phyloP scores from a whole-genome alignment of 2,329 filamentous ascomycete genomes.

The Lasiodiplodia sp. region DNA sequence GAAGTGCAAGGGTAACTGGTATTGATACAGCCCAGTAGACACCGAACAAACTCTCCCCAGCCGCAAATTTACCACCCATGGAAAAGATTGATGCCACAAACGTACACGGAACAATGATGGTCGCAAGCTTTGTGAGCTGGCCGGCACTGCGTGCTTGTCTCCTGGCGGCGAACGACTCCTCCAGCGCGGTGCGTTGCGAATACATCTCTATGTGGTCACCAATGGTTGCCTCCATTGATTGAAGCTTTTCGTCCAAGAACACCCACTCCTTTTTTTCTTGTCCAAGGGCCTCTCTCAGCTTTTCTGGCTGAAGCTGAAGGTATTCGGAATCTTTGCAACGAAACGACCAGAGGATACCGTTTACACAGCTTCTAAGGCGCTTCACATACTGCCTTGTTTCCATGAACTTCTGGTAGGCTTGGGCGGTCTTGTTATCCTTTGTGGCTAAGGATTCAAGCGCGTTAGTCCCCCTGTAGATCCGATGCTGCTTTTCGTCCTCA shows the following conservation, averaged over 20 bases:
- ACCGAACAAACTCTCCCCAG: neutral
- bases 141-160: neutral
- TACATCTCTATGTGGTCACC: neutral
- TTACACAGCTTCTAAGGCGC: neutral
- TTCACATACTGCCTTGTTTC: neutral
- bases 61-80: neutral
- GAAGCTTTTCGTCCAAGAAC: neutral
- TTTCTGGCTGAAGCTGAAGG: neutral
- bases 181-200: neutral
- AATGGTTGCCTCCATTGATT: neutral
- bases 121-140: neutral
- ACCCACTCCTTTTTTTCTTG: neutral
- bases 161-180: neutral
- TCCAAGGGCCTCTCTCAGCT: neutral
- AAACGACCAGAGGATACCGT: neutral
- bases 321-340: neutral
- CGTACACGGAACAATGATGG: neutral
- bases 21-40: neutral
- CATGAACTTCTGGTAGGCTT: neutral
- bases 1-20: neutral
- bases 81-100: neutral
- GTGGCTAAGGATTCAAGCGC: neutral
- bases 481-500: neutral
- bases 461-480: neutral
- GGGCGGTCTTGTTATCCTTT: neutral